phyloP scores from a whole-genome alignment of 345 rosid genomes.

The Bretschneidera sinensis region DNA sequence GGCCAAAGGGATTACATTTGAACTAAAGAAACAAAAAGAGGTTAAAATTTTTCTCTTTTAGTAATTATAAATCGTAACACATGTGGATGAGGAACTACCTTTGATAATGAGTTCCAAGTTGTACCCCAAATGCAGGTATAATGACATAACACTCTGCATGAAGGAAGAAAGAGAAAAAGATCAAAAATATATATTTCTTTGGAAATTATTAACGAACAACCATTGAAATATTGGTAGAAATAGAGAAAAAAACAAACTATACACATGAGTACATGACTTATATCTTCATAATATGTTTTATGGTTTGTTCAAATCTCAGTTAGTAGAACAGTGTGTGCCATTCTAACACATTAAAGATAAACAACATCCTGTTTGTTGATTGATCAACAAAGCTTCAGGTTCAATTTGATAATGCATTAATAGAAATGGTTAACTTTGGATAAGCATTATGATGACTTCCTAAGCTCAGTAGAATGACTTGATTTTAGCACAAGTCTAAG shows the following conservation, averaged over 20 bases:
- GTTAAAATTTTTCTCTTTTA: too few species aligned
- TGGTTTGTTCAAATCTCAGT: too few species aligned
- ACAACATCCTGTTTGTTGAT: neutral
- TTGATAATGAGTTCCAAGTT: neutral
- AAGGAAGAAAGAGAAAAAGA: neutral
- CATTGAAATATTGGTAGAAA: neutral
- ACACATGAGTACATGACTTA: neutral
- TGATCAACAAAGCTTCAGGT: neutral
- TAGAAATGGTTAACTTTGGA: neutral
- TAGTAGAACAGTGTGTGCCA: neutral
- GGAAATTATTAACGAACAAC: neutral
- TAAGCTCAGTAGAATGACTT: too few species aligned
- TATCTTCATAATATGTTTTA: neutral
- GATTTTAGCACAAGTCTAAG: too few species aligned
- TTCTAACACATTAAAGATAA: too few species aligned
- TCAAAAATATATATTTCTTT: too few species aligned
- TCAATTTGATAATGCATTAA: neutral
- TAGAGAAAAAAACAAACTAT: neutral
- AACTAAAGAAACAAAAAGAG: neutral
- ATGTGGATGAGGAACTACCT: neutral
- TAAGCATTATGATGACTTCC: too few species aligned
- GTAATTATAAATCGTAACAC: too few species aligned
- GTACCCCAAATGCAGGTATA: neutral
- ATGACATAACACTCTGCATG: neutral
- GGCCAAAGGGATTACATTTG: neutral